A percentile compares a stretch with the other conserved stretches of the same genome.
phyloP scores from a whole-genome alignment of 2,329 filamentous ascomycete genomes.

The Escovopsis sp. region DNA sequence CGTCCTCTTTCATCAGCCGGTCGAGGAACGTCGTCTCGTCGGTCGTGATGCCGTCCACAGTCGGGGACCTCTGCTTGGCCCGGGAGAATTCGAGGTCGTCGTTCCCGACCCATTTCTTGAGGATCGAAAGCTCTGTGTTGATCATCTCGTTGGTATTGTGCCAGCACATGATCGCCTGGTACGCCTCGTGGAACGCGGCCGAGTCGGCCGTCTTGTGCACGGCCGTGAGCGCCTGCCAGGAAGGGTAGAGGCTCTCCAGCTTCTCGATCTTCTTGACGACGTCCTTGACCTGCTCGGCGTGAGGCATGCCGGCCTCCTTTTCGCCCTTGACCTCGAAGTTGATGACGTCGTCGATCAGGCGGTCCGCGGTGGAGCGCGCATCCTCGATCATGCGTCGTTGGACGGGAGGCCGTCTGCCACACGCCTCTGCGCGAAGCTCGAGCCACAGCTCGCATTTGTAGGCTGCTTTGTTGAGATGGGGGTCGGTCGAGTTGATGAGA shows the following conservation, averaged over 20 bases:
- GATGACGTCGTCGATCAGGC: conserved; percentile 72
- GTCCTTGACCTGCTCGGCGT: conserved; percentile 77
- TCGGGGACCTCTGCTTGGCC: conserved; percentile 50
- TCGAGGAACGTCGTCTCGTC: conserved; percentile 93
- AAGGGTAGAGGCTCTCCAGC: conserved; percentile 74
- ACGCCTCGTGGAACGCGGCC: conserved; percentile 62
- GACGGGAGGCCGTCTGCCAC: conserved; percentile 67
- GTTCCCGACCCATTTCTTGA: conserved; percentile 96
- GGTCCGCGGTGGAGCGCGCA: conserved; percentile 55
- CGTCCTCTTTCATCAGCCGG: conserved; percentile 87
- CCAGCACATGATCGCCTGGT: conserved; percentile 84
- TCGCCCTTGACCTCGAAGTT: conserved; percentile 90
- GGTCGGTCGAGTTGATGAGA: conserved; percentile 60
- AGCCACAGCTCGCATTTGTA: conserved; percentile 76
- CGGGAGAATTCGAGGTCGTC: conserved; percentile 83
- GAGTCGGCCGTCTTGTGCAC: conserved; percentile 68
- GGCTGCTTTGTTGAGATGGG: conserved; percentile 42
- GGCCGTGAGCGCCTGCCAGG: conserved; percentile 54
- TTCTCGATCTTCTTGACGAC: conserved; percentile 83
- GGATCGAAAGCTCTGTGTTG: conserved; percentile 79
- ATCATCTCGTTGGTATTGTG: conserved; percentile 94
- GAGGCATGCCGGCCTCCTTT: conserved; percentile 76
- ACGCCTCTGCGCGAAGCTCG: conserved; percentile 68
- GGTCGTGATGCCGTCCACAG: conserved; percentile 49
- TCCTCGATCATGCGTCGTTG: conserved; percentile 85